phyloP scores from a whole-genome alignment of 768 basidiomycete genomes.

The Russula ochroleuca region DNA sequence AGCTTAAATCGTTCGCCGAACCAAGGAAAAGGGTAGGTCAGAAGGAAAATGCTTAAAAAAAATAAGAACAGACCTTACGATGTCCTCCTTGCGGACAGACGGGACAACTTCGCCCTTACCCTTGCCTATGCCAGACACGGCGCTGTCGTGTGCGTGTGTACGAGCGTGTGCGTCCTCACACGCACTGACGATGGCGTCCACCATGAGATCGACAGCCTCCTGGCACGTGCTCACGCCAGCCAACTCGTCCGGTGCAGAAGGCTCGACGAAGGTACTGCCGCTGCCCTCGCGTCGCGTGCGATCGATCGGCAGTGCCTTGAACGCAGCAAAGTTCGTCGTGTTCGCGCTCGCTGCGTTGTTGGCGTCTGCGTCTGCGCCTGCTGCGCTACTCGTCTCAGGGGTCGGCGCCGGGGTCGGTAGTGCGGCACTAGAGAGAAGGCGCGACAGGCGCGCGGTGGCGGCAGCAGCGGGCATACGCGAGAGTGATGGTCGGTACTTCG shows the following conservation, averaged over 20 bases:
- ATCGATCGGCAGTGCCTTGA: conserved; percentile 76
- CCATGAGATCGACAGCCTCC: conserved; percentile 73
- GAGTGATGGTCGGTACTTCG: conserved; percentile 14
- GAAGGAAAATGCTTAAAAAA: conserved; percentile 11
- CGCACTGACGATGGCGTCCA: conserved; percentile 61
- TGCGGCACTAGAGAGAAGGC: conserved; percentile 39
- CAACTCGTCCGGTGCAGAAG: conserved; percentile 52
- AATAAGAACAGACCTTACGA: conserved; percentile 61
- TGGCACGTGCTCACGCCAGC: conserved; percentile 61
- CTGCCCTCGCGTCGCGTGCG: conserved; percentile 41
- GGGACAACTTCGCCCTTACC: conserved; percentile 30
- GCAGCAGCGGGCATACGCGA: conserved; percentile 28
- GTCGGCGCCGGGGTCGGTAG: conserved; percentile 30
- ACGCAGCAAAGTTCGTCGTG: conserved; percentile 59
- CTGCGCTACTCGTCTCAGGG: not conserved
- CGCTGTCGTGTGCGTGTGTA: not conserved
- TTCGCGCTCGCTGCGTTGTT: conserved; percentile 38
- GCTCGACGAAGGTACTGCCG: conserved; percentile 46
- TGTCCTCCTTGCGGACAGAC: conserved; percentile 62
- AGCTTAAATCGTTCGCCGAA: conserved; percentile 39
- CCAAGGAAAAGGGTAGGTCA: not conserved
- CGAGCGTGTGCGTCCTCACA: conserved; percentile 56
- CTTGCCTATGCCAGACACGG: not conserved
- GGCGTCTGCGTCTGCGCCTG: too few species aligned
- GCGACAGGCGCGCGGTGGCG: conserved; percentile 29